Evolutionary conservation across 1,139 yeast genomes (phyloP).

Genomic region (Debaryomycetaceae sp.): DNA sequence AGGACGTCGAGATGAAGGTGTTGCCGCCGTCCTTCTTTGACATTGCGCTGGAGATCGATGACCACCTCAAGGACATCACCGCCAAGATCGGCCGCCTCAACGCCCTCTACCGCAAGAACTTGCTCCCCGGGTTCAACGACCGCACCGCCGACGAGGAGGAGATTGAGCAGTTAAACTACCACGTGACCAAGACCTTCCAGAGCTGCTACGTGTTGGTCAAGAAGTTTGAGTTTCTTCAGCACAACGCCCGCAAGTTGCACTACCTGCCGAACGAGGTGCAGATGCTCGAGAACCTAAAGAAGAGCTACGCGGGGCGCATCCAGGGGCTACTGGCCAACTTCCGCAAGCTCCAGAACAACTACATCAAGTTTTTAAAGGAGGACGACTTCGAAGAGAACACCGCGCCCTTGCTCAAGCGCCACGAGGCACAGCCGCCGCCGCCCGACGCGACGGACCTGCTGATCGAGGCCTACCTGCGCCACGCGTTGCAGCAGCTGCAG

Average conservation of each 20-base stretch:
- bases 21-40: conserved; percentile 80
- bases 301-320: conserved; percentile 77
- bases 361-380: conserved; percentile 69
- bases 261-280: conserved; percentile 49
- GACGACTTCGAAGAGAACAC: conserved; percentile 51
- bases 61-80: conserved; percentile 46
- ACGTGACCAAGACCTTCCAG: conserved; percentile 70
- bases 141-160: conserved; percentile 61
- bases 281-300: conserved; percentile 76
- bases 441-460: conserved; percentile 6
- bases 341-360: conserved; percentile 83
- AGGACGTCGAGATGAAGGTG: conserved; percentile 43
- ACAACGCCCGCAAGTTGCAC: conserved; percentile 31
- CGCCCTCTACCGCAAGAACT: conserved; percentile 70
- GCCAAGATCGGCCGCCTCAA: conserved; percentile 53
- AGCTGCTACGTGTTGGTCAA: conserved; percentile 73
- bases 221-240: conserved; percentile 51
- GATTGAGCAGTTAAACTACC: conserved; percentile 73
- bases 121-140: conserved; percentile 84
- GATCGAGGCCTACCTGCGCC: conserved; percentile 30
- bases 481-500: conserved; percentile 43
- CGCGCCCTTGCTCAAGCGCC: conserved; percentile 17
- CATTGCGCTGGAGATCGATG: conserved; percentile 68
- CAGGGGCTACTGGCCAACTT: conserved; percentile 75
- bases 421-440: conserved; percentile 18